phyloP scores from a whole-genome alignment of 768 basidiomycete species.

The Tephrocybe rancida region DNA sequence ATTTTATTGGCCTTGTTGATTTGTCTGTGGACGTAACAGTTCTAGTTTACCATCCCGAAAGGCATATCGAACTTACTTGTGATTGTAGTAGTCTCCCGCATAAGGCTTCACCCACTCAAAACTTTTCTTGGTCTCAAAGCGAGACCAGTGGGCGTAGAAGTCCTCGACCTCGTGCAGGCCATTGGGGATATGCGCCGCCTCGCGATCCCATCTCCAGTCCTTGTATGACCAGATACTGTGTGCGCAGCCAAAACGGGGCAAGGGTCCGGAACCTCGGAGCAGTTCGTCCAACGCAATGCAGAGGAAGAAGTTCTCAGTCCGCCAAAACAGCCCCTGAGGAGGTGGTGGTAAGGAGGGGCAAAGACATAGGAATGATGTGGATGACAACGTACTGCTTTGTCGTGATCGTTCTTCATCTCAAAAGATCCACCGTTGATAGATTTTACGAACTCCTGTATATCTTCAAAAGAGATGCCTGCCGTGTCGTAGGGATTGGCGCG shows the following conservation, averaged over 20 bases:
- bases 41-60: too few relatives aligned
- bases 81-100: not conserved
- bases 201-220: slow-evolving; percentile 13
- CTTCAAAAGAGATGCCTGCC: slow-evolving; percentile 1
- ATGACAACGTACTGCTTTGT: not conserved
- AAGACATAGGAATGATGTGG: not conserved
- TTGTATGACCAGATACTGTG: slow-evolving; percentile 21
- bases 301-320: slow-evolving; percentile 22
- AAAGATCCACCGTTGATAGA: not conserved
- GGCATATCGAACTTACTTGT: not conserved
- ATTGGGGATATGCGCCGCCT: not conserved
- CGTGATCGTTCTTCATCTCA: slow-evolving; percentile 8
- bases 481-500: not conserved
- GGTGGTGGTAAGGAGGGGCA: not conserved
- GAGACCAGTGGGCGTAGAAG: slow-evolving; percentile 26
- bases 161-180: slow-evolving; percentile 13
- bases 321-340: slow-evolving; percentile 19
- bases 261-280: slow-evolving; percentile 12
- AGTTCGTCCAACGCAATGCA: slow-evolving; percentile 26
- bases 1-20: too few relatives aligned
- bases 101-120: slow-evolving; percentile 26
- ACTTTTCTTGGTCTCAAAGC: slow-evolving; percentile 23
- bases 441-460: slow-evolving; percentile 1
- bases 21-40: too few relatives aligned
- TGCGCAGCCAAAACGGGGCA: slow-evolving; percentile 20